phyloP scores from a whole-genome alignment of 305 asterid genomes.

The Fraxinus paxiana region DNA sequence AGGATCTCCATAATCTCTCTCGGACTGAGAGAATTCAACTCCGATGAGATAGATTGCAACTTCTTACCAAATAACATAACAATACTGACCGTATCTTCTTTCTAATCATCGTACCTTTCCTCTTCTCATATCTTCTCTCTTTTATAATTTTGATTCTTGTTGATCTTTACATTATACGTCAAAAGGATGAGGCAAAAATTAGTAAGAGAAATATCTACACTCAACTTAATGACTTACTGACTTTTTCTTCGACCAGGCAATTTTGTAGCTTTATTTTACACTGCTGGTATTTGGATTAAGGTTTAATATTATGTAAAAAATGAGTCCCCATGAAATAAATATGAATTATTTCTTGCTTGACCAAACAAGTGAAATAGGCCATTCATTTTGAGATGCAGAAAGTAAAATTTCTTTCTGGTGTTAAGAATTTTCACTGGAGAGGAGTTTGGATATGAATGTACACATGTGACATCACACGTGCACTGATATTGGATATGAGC shows the following conservation, averaged over 20 bases:
- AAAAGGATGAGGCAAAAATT: not conserved
- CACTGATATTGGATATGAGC: not conserved
- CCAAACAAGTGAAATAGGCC: not conserved
- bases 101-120: no score
- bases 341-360: not conserved
- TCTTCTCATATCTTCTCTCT: no score
- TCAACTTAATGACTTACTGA: not conserved
- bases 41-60: no score
- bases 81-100: no score
- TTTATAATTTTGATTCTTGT: no score
- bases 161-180: no score
- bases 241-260: not conserved
- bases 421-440: not conserved
- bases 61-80: no score
- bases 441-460: not conserved
- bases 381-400: not conserved
- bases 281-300: not conserved
- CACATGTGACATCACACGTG: not conserved
- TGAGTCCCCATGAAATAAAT: not conserved
- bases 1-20: no score
- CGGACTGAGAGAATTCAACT: no score
- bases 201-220: not conserved
- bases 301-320: not conserved
- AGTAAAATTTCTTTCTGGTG: not conserved
- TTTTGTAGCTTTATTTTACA: not conserved